phyloP scores from a whole-genome alignment of 2,329 filamentous ascomycete species.

The Paraconiothyrium sp. region DNA sequence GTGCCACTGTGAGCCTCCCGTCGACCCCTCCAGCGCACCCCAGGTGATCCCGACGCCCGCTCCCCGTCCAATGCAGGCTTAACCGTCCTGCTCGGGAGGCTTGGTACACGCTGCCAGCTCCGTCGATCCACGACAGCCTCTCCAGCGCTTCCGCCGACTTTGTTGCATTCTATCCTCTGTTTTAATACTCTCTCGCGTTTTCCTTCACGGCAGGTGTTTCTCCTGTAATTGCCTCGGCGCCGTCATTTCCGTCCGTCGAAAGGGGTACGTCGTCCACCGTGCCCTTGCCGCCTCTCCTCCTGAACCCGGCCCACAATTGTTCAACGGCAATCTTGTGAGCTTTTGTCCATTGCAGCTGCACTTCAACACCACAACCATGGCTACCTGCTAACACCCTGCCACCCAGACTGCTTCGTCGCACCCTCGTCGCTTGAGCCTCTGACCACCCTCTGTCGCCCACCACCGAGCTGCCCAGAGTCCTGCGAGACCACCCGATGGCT shows the following conservation, averaged over 20 bases:
- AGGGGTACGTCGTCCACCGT: slow-evolving; percentile 39
- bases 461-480: slow-evolving; percentile 31
- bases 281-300: slow-evolving; percentile 26
- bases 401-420: slow-evolving; percentile 30
- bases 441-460: slow-evolving; percentile 27
- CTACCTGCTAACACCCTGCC: slow-evolving; percentile 30
- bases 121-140: slow-evolving; percentile 50
- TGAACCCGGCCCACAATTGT: slow-evolving; percentile 33
- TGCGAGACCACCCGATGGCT: slow-evolving; percentile 49
- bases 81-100: slow-evolving; percentile 49
- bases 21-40: slow-evolving; percentile 24
- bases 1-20: slow-evolving; percentile 32
- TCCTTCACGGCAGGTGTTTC: slow-evolving; percentile 41
- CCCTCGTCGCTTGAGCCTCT: slow-evolving; percentile 27
- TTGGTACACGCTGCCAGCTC: slow-evolving; percentile 53
- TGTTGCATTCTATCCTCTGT: slow-evolving; percentile 48
- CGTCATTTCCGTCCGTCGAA: slow-evolving; percentile 25
- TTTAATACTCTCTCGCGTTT: slow-evolving; percentile 47
- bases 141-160: slow-evolving; percentile 39
- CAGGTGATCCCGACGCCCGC: slow-evolving; percentile 27
- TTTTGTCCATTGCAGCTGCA: slow-evolving; percentile 19
- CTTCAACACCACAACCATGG: slow-evolving; percentile 12
- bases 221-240: slow-evolving; percentile 29
- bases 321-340: slow-evolving; percentile 21
- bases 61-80: slow-evolving; percentile 51